Base-by-base conservation (phyloP, 129 eudicot genomes). In the Pittosporum tobira region DNA sequence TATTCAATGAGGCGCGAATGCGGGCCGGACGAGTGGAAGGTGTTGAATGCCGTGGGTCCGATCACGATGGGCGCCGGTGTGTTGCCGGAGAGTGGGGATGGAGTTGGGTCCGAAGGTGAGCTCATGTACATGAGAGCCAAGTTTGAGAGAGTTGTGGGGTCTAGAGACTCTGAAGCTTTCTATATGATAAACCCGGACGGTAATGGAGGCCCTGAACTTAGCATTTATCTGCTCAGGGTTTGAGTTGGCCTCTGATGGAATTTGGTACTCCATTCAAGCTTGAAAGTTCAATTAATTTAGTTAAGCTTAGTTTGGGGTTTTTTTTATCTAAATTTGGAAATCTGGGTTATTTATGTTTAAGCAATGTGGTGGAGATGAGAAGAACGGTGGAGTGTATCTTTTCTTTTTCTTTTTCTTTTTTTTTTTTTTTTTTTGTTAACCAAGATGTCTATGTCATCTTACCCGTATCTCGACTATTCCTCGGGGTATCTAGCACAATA, bases 61-160 rank as follows among this genome's bases (percentile, higher is more conserved):
- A 65, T 87, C 13, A 77, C 88, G 3, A 87, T 83, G 85, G 96
- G 96, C 10, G 96, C 96, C n/a, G 96, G 96, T 46, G 96, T 87
- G 51, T 56, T 87, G 16, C 96, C 96, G 1, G 83, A 49, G 47
- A 64, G 63, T 0, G 75, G 66, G 38, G 38, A 38, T n/a, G 74
- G 40, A 11, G 77, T 11, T 64, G 79, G 66, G 43, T 26, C 75
- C n/a, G 88, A 87, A 21, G 96, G 88, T 2, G 96, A 83, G 67
- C 23, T 83, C 37, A 87, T 83, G 96, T 87, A 80, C 31, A 87
- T 87, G 94, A 67, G 93, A 65, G 95, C 87, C 34, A 82, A 75
- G 65, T 86, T 86, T 67, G 95, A 86, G 51, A 74, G 95, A 71
- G 79, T 86, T 69, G 78, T 69, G 13, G 95, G 95, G 48, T 67